A percentile compares a stretch with the other conserved stretches of the same genome.
These are phyloP conservation scores for Lipomyces starkeyi DNA, from an alignment of 805 yeast genomes.

Conservation along the genomic window DNA sequence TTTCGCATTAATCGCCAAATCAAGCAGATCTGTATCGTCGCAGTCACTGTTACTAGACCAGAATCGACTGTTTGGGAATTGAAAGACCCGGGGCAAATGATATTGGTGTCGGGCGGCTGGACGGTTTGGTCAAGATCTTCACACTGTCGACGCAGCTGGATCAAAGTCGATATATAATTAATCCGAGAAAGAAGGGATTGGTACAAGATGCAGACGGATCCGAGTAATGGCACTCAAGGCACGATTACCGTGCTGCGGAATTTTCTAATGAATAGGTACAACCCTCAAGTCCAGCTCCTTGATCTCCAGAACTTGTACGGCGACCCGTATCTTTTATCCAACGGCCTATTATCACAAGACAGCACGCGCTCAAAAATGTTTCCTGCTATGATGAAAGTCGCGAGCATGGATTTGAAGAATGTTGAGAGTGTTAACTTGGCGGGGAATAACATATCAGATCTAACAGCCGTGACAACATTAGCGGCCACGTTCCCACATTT, in stretches of 20 bases:
- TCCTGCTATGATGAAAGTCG: conserved; percentile 64
- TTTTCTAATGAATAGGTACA: conserved; percentile 71
- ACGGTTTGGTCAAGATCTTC: not conserved
- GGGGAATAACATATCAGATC: conserved; percentile 67
- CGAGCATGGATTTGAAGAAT: conserved; percentile 15
- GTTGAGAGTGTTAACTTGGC: conserved; percentile 54
- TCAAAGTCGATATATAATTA: conserved; percentile 1
- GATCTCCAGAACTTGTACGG: conserved; percentile 68
- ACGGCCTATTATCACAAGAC: conserved; percentile 68
- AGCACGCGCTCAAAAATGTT: conserved; percentile 71
- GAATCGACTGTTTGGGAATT: not conserved
- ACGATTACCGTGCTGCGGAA: conserved; percentile 68
- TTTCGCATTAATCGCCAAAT: not conserved
- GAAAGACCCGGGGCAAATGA: not conserved
- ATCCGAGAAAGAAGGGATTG: not conserved
- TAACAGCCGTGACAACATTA: conserved; percentile 63
- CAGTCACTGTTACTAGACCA: not conserved
- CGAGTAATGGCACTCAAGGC: conserved; percentile 38
- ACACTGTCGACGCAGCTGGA: not conserved
- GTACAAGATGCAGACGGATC: conserved; percentile 2
- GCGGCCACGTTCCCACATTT: conserved; percentile 77
- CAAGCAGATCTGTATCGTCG: not conserved
- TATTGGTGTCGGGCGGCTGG: not conserved
- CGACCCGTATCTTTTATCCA: conserved; percentile 64
- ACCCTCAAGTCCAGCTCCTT: conserved; percentile 66